These are phyloP conservation scores for Globisporangium solare DNA, from an alignment of 352 stramenopile species.

Conservation along the genomic window DNA sequence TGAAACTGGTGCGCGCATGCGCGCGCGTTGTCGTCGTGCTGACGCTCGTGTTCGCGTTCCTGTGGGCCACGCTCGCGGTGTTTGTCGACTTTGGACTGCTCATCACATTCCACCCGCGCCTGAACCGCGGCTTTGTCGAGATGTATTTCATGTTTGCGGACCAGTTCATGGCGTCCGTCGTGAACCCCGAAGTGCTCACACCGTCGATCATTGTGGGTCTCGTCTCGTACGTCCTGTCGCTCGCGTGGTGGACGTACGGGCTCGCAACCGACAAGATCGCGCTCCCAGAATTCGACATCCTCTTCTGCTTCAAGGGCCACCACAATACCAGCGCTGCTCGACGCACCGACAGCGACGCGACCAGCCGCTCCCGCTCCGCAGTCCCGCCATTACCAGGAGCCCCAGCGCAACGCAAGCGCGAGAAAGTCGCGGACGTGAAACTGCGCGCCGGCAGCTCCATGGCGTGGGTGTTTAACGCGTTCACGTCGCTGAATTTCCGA, in stretches of 20 bases:
- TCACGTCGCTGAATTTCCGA: constrained; percentile 25
- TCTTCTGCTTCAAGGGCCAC: constrained; percentile 19
- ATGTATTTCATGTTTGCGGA: constrained; percentile 60
- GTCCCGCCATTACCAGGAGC: background rate
- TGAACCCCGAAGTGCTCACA: constrained; percentile 53
- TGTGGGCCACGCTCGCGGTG: constrained; percentile 46
- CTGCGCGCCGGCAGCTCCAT: constrained; percentile 13
- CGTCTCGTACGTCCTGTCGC: constrained; percentile 33
- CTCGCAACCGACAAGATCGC: constrained; percentile 42
- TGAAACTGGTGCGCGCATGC: constrained; percentile 3
- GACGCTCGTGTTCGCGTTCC: constrained; percentile 25
- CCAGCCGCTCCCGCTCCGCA: constrained; percentile 4
- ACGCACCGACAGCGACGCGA: constrained; percentile 6
- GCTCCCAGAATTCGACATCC: constrained; percentile 41
- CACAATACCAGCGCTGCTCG: constrained; percentile 37
- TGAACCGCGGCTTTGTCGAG: constrained; percentile 59
- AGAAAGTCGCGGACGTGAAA: constrained; percentile 1
- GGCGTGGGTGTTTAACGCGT: constrained; percentile 34
- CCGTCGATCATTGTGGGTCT: constrained; percentile 39
- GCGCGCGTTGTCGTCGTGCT: constrained; percentile 1
- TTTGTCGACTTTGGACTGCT: constrained; percentile 66
- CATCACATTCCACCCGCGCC: constrained; percentile 53
- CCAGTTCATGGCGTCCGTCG: constrained; percentile 51
- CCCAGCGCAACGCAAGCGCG: constrained; percentile 3
- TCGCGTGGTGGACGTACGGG: constrained; percentile 39